Base-by-base conservation (phyloP, 2,329 filamentous ascomycete genomes). In the Macrophomina pseudophaseolina region DNA sequence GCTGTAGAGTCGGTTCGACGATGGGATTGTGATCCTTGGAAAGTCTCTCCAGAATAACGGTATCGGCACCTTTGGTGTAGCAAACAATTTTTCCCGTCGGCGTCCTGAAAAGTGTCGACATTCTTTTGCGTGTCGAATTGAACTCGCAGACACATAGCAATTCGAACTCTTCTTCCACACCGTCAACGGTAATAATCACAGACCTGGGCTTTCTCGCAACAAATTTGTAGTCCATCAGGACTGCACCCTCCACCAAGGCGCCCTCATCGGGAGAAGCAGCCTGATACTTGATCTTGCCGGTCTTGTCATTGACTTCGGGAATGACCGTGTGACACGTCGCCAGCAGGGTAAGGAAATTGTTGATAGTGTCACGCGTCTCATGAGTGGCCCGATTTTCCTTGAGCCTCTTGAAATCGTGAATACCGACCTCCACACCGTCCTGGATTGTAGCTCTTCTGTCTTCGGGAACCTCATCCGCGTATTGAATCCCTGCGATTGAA, bases 131-230 rank as follows among this genome's bases (percentile, higher is more conserved):
- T 8, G 93, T 95, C 1, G 95, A 98, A 81, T 99, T 99, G 84
- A 99, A 99, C 79, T 99, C 95, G 78, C 94, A 97, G n/a, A 99
- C 94, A 2, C 94, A 94, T 67, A 99, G 82, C 46, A 99, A 85
- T 77, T 97, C 92, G 76, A 95, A 99, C 76, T 97, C 91, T 51
- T 87, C 84, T 70, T 92, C 86, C 71, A 87, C 81, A 0, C 91
- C 93, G 46, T 87, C 86, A 1, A 91, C 90, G 66, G 91, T 86
- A 72, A 98, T 94, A 48, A 94, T 91, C 35, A 99, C 95, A 5
- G 92, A 88, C 67, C 89, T 88, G 35, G 95, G 96, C 80, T 95
- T 97, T 73, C 96, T 89, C 62, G 95, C 94, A 60, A 90, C 88
- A 76, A 99, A 99, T 66, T 87, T 90, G 82, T 97, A 98, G 4